Percentiles rank a stretch among this genome's conserved stretches.
Evolutionary conservation across 2,329 filamentous ascomycete species (phyloP).

Genomic region (Dothideomycetes sp.): DNA sequence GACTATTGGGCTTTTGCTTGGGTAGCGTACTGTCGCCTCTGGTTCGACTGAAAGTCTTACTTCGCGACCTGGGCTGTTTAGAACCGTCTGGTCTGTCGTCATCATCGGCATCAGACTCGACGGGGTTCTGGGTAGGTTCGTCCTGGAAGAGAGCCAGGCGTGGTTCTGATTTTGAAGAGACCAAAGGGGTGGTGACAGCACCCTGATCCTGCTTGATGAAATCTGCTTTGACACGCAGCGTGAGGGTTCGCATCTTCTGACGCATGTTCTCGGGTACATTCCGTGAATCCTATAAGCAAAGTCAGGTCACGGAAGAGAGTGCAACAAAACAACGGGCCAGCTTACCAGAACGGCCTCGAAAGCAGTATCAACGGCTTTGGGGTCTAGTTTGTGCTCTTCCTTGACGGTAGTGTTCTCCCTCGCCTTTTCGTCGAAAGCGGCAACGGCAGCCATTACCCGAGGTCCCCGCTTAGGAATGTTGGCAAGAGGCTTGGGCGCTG

Average conservation of each 20-base stretch:
- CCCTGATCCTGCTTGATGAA: constrained; percentile 80
- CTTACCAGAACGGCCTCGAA: constrained; percentile 53
- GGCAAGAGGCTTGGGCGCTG: constrained; percentile 21
- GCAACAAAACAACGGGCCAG: background rate
- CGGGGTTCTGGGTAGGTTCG: constrained; percentile 1
- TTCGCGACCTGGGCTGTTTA: constrained; percentile 44
- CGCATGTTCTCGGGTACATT: constrained; percentile 92
- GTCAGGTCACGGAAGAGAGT: background rate
- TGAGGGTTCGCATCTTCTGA: constrained; percentile 87
- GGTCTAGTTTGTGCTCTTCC: constrained; percentile 40
- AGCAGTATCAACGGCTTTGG: constrained; percentile 50
- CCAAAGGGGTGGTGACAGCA: constrained; percentile 15
- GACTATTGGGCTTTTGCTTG: constrained; percentile 59
- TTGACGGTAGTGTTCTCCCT: constrained; percentile 31
- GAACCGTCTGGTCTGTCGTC: constrained; percentile 21
- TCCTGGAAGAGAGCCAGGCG: constrained; percentile 10
- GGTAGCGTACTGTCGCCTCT: constrained; percentile 64
- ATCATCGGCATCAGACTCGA: constrained; percentile 10
- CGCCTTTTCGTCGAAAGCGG: constrained; percentile 48
- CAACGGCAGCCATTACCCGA: constrained; percentile 56
- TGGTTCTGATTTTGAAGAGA: constrained; percentile 13
- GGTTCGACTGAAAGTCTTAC: constrained; percentile 70
- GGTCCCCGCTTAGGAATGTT: constrained; percentile 38
- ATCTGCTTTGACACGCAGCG: constrained; percentile 85
- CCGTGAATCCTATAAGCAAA: constrained; percentile 51